phyloP scores from a whole-genome alignment of 1,284 basidiomycete species.

The Fistulinella cinereoalba region DNA sequence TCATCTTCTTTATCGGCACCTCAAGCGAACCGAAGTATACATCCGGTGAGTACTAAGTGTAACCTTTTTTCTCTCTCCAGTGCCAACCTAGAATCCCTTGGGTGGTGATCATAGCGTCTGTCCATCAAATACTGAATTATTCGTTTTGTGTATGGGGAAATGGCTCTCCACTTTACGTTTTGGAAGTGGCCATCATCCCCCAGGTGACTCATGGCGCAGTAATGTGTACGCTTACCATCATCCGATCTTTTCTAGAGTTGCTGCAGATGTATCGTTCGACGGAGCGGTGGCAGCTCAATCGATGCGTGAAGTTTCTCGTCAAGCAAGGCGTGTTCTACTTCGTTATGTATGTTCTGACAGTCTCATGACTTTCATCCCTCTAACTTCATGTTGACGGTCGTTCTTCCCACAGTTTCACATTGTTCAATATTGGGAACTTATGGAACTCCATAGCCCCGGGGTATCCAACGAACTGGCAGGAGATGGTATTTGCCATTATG shows the following conservation, averaged over 20 bases:
- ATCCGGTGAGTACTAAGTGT: neutral
- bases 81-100: neutral
- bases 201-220: neutral
- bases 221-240: neutral
- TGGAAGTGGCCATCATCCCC: neutral
- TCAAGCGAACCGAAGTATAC: neutral
- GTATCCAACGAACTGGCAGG: neutral
- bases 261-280: neutral
- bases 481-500: neutral
- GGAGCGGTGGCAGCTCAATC: neutral
- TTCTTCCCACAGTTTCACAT: no score
- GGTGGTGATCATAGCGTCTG: no score
- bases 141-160: neutral
- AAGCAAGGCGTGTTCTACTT: neutral
- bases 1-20: neutral
- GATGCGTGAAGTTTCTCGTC: neutral
- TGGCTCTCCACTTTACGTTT: neutral
- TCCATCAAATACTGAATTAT: neutral
- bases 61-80: no score
- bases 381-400: no score
- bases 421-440: no score
- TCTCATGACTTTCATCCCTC: no score
- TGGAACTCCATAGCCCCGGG: no score
- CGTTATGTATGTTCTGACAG: neutral
- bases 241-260: neutral